These are phyloP conservation scores for Parathielavia appendiculata DNA, from an alignment of 495 filamentous ascomycete species.

Conservation along the genomic window DNA sequence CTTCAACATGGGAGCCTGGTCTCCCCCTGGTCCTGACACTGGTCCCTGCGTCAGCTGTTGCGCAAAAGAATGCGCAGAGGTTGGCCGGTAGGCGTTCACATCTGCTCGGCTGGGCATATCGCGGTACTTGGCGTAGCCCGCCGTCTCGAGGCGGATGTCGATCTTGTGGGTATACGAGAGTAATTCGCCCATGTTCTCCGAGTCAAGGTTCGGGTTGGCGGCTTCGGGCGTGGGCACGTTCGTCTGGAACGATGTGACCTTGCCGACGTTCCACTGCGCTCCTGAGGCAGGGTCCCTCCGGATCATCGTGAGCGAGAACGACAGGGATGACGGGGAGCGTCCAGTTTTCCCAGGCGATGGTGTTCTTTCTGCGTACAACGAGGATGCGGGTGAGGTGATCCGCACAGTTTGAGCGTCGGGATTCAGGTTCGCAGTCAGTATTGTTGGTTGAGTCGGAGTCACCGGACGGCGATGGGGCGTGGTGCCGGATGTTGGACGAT, in stretches of 20 bases:
- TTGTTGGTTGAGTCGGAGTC: constrained; percentile 11
- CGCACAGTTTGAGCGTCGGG: background rate
- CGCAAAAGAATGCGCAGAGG: constrained; percentile 28
- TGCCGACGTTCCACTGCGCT: constrained; percentile 86
- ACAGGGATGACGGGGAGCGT: constrained; percentile 14
- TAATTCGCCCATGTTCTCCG: constrained; percentile 51
- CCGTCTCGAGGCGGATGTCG: constrained; percentile 42
- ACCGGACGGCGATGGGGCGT: constrained; percentile 5
- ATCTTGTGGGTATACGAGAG: constrained; percentile 35
- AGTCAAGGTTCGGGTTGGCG: constrained; percentile 27
- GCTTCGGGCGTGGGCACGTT: constrained; percentile 33
- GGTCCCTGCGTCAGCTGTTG: constrained; percentile 19
- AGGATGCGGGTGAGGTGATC: background rate
- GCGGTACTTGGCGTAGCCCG: constrained; percentile 48
- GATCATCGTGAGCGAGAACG: constrained; percentile 74
- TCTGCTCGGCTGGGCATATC: constrained; percentile 37
- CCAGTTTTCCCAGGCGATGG: constrained; percentile 11
- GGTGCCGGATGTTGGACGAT: background rate
- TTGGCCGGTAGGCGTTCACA: constrained; percentile 32
- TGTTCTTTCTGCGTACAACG: background rate
- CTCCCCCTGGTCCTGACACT: constrained; percentile 3
- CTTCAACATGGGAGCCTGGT: background rate
- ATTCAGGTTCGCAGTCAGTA: background rate
- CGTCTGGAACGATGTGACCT: constrained; percentile 51
- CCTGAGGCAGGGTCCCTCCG: constrained; percentile 76